phyloP scores from a whole-genome alignment of 1,284 basidiomycete genomes.

The Ustilago tritici region DNA sequence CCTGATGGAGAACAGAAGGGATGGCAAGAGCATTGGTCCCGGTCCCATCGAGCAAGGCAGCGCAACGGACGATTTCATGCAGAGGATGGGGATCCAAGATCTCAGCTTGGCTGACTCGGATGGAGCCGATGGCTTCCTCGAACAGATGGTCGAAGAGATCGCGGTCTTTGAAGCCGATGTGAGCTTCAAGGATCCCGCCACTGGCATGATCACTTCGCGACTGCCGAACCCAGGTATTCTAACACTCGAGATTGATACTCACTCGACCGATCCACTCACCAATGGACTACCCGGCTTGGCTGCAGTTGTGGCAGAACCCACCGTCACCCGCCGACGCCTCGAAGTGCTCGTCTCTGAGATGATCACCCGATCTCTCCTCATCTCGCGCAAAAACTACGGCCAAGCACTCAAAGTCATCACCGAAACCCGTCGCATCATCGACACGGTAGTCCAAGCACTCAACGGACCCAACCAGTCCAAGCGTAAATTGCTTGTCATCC shows the following conservation, averaged over 20 bases:
- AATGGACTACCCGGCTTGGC: slow-evolving; percentile 48
- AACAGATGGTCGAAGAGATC: slow-evolving; percentile 62
- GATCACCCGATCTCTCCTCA: slow-evolving; percentile 64
- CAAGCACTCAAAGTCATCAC: slow-evolving; percentile 60
- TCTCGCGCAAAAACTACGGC: slow-evolving; percentile 59
- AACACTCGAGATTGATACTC: slow-evolving; percentile 62
- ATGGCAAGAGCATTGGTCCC: slow-evolving; percentile 39
- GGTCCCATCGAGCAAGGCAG: slow-evolving; percentile 57
- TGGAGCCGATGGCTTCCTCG: slow-evolving; percentile 42
- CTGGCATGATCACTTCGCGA: slow-evolving; percentile 43
- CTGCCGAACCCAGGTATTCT: slow-evolving; percentile 53
- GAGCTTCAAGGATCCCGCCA: slow-evolving; percentile 57
- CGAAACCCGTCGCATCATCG: slow-evolving; percentile 64
- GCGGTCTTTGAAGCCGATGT: slow-evolving; percentile 63
- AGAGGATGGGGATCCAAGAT: slow-evolving; percentile 61
- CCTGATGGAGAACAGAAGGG: slow-evolving; percentile 29
- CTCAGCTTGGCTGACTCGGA: slow-evolving; percentile 54
- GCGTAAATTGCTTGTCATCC: slow-evolving; percentile 27
- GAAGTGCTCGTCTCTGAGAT: slow-evolving; percentile 65
- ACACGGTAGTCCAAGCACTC: slow-evolving; percentile 61
- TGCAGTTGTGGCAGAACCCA: slow-evolving; percentile 58
- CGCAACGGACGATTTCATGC: slow-evolving; percentile 65
- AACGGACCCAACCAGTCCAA: slow-evolving; percentile 39
- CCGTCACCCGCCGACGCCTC: slow-evolving; percentile 60
- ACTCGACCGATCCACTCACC: slow-evolving; percentile 55